These are phyloP conservation scores for Bolboschoenus planiculmis DNA, from an alignment of 176 grass and related monocot species.

Conservation along the genomic window DNA sequence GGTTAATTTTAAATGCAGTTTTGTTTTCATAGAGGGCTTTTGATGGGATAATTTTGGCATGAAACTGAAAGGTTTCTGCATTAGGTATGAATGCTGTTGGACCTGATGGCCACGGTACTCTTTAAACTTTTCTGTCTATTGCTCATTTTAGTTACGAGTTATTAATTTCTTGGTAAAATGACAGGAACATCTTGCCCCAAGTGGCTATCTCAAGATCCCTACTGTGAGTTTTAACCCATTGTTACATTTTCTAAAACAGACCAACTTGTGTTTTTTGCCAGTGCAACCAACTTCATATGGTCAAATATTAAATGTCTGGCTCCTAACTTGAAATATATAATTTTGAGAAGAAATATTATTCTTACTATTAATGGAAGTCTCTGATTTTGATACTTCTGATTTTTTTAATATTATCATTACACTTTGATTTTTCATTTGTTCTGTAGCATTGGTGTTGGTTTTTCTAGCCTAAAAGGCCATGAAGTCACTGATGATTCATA, in stretches of 20 bases:
- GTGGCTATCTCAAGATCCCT: conserved; percentile 88
- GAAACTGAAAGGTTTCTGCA: background rate
- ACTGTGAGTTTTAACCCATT: conserved; percentile 46
- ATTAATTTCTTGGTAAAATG: conserved; percentile 35
- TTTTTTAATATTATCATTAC: background rate
- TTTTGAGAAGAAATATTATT: background rate
- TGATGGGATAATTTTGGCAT: background rate
- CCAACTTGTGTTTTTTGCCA: background rate
- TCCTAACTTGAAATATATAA: background rate
- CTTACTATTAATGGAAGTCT: background rate
- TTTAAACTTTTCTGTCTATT: background rate
- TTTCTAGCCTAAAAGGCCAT: background rate
- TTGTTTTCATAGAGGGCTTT: background rate
- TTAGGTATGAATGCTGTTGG: background rate
- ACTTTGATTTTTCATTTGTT: background rate
- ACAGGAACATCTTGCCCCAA: conserved; percentile 86
- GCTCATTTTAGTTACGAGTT: background rate
- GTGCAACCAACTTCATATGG: background rate
- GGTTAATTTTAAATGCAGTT: background rate
- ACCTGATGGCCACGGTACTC: background rate
- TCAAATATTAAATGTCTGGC: background rate
- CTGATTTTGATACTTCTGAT: background rate
- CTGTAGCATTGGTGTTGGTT: background rate
- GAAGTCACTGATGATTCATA: background rate
- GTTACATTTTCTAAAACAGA: background rate